phyloP scores from a whole-genome alignment of 2,329 filamentous ascomycete species.

The Microcyclospora tardicrescens region DNA sequence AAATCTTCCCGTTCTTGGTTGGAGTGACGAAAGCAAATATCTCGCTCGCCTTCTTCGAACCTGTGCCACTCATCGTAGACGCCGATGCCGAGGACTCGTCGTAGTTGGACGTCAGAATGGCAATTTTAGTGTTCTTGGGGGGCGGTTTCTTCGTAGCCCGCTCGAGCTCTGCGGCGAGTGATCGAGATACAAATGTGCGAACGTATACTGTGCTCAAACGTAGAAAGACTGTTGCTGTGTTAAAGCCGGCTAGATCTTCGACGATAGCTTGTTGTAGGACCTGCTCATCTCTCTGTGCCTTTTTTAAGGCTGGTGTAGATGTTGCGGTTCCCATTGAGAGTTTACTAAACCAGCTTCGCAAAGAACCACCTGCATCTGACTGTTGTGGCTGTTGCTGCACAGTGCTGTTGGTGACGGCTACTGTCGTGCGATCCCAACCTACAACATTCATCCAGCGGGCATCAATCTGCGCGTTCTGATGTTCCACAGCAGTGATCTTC shows the following conservation, averaged over 20 bases:
- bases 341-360: constrained; percentile 69
- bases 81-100: constrained; percentile 62
- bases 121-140: constrained; percentile 71
- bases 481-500: constrained; percentile 67
- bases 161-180: constrained; percentile 75
- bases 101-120: constrained; percentile 82
- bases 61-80: constrained; percentile 35
- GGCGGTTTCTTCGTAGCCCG: constrained; percentile 95
- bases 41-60: constrained; percentile 49
- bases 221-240: constrained; percentile 72
- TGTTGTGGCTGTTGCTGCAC: constrained; percentile 36
- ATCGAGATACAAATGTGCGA: constrained; percentile 57
- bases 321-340: constrained; percentile 28
- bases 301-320: constrained; percentile 42
- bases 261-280: constrained; percentile 48
- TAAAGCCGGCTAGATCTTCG: constrained; percentile 58
- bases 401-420: constrained; percentile 6
- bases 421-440: constrained; percentile 57
- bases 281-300: constrained; percentile 50
- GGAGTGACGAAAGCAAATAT: constrained; percentile 86
- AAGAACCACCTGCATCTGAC: constrained; percentile 15
- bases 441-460: constrained; percentile 79
- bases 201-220: constrained; percentile 76
- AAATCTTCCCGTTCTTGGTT: constrained; percentile 78
- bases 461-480: constrained; percentile 83